These are phyloP conservation scores for Rhodosporidiobolus odoratus DNA, from an alignment of 768 basidiomycete species.

Conservation along the genomic window DNA sequence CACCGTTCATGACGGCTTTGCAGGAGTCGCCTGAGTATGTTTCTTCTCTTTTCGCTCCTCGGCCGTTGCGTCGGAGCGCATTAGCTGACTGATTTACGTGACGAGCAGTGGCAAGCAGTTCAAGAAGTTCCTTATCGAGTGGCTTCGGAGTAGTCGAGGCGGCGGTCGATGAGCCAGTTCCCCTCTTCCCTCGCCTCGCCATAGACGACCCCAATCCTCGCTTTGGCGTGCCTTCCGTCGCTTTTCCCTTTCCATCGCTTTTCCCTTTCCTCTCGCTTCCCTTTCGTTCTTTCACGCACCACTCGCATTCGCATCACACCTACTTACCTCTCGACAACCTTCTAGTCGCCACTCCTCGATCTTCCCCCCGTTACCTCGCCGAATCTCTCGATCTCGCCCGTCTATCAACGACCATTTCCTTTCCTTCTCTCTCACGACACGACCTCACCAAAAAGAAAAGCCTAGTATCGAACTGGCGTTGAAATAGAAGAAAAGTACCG, in stretches of 20 bases:
- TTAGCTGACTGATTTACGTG: neutral
- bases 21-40: slow-evolving; percentile 35
- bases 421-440: no score
- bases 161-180: neutral
- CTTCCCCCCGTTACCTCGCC: neutral
- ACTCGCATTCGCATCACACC: neutral
- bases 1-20: slow-evolving; percentile 34
- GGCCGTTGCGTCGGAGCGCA: neutral
- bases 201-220: no score
- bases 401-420: no score
- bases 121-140: slow-evolving; percentile 35
- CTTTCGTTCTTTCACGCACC: neutral
- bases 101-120: slow-evolving; percentile 35
- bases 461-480: no score
- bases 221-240: no score
- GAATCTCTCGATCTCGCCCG: no score
- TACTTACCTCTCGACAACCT: neutral
- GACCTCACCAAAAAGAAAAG: no score
- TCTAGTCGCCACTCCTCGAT: neutral
- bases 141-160: slow-evolving; percentile 19
- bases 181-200: neutral
- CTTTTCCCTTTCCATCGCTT: neutral
- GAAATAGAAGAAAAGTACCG: no score
- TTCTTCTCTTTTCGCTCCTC: no score
- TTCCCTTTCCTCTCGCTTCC: neutral